These are phyloP conservation scores for Rhodotorula glutinis DNA, from an alignment of 1,284 basidiomycete genomes.

Conservation along the genomic window DNA sequence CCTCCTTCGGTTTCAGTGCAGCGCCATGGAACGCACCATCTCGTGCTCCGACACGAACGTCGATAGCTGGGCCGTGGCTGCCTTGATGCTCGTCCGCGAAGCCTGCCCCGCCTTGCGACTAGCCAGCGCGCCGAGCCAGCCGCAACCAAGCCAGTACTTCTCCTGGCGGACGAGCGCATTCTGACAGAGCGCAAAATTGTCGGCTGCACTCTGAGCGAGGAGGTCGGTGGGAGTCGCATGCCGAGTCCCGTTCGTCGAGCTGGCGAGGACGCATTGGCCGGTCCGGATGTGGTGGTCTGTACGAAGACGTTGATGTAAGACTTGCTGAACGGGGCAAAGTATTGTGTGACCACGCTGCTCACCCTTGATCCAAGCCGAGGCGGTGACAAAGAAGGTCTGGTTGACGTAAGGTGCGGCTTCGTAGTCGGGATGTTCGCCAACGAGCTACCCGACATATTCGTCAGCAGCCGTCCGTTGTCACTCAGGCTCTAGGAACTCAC, in stretches of 20 bases:
- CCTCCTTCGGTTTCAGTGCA: neutral
- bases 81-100: slow-evolving; percentile 2
- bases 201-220: neutral
- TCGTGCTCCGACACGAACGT: slow-evolving; percentile 9
- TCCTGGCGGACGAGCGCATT: slow-evolving; percentile 3
- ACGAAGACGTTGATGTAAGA: too few species aligned
- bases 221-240: neutral
- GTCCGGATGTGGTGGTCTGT: slow-evolving; percentile 11
- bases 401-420: slow-evolving; percentile 8
- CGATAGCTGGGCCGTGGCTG: neutral
- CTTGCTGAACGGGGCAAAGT: too few species aligned
- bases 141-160: slow-evolving; percentile 10
- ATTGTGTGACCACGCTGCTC: neutral
- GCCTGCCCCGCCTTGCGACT: neutral
- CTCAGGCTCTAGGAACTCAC: neutral
- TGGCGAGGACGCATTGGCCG: slow-evolving; percentile 3
- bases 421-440: neutral
- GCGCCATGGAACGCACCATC: neutral
- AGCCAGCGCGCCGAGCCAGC: slow-evolving; percentile 6
- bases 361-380: slow-evolving; percentile 11
- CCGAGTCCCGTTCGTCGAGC: neutral
- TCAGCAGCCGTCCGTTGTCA: neutral
- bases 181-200: slow-evolving; percentile 1
- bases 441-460: neutral
- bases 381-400: slow-evolving; percentile 5